phyloP scores from a whole-genome alignment of 495 filamentous ascomycete species.

The Hypomontagnella submonticulosa region DNA sequence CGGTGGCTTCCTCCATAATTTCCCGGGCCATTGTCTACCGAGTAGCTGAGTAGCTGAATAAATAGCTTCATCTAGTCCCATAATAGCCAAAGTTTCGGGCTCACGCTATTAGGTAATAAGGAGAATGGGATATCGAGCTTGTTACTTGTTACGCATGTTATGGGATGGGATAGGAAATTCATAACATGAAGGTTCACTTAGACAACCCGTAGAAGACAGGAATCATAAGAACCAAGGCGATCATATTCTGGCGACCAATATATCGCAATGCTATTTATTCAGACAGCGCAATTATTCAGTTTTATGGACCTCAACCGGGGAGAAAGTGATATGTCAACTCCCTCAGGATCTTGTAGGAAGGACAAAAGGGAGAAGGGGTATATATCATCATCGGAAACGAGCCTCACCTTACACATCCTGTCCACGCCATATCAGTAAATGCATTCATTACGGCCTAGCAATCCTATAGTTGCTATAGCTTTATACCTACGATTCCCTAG shows the following conservation, averaged over 20 bases:
- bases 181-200: too few species aligned
- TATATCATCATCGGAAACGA: constrained; percentile 19
- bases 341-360: neutral
- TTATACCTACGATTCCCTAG: constrained; percentile 30
- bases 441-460: neutral
- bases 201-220: too few species aligned
- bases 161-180: too few species aligned
- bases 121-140: too few species aligned
- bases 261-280: neutral
- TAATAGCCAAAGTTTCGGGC: constrained; percentile 16
- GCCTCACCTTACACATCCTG: constrained; percentile 26
- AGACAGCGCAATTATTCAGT: constrained; percentile 3
- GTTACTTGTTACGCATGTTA: too few species aligned
- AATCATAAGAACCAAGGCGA: neutral
- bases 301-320: neutral
- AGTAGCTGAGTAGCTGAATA: constrained; percentile 15
- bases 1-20: constrained; percentile 8
- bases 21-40: constrained; percentile 34
- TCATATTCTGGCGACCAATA: neutral
- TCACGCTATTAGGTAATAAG: neutral
- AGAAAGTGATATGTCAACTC: neutral
- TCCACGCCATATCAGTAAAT: too few species aligned
- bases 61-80: constrained; percentile 1
- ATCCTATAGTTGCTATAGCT: constrained; percentile 24
- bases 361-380: constrained; percentile 7